Conservation (phyloP, 2,329 filamentous ascomycete species). For the Colletotrichum acutatum region DNA sequence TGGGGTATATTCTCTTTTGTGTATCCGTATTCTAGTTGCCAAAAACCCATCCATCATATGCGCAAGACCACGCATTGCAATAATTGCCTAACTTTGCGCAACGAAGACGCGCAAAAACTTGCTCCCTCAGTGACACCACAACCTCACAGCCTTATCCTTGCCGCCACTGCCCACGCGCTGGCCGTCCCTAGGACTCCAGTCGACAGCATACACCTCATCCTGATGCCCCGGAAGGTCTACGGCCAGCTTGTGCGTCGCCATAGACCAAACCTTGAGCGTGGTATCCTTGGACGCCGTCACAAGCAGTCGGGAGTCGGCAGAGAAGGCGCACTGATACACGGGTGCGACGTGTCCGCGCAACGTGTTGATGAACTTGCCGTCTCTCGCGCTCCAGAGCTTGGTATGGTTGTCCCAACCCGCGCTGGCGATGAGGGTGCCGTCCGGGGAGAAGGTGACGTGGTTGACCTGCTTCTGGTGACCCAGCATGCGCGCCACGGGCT, state of each 20-base stretch:
- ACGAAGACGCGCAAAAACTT: not conserved
- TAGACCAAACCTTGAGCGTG: constrained; percentile 95
- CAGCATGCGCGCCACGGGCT: constrained; percentile 88
- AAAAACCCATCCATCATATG: constrained; percentile 10
- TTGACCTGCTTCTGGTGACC: constrained; percentile 98
- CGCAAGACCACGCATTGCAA: not conserved
- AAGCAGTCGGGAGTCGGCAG: constrained; percentile 87
- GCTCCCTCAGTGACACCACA: constrained; percentile 69
- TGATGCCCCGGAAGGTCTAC: constrained; percentile 87
- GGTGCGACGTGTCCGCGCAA: constrained; percentile 89
- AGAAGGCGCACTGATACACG: constrained; percentile 93
- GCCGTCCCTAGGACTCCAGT: constrained; percentile 89
- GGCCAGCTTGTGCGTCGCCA: constrained; percentile 83
- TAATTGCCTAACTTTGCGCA: not conserved
- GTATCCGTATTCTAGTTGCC: constrained; percentile 23
- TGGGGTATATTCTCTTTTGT: constrained; percentile 35
- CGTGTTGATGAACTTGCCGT: constrained; percentile 84
- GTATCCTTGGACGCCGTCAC: constrained; percentile 92
- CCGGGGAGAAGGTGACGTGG: constrained; percentile 92
- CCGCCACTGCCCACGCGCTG: constrained; percentile 90
- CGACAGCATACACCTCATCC: constrained; percentile 93
- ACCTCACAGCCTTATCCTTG: constrained; percentile 83
- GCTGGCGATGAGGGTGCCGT: constrained; percentile 87
- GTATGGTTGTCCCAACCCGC: constrained; percentile 95
- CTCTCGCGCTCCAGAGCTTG: constrained; percentile 82